Evolutionary conservation across 176 grass and related monocot species (phyloP), one percentile per base, ranked within the genome.

Genomic region (Oryza brachyantha): DNA sequence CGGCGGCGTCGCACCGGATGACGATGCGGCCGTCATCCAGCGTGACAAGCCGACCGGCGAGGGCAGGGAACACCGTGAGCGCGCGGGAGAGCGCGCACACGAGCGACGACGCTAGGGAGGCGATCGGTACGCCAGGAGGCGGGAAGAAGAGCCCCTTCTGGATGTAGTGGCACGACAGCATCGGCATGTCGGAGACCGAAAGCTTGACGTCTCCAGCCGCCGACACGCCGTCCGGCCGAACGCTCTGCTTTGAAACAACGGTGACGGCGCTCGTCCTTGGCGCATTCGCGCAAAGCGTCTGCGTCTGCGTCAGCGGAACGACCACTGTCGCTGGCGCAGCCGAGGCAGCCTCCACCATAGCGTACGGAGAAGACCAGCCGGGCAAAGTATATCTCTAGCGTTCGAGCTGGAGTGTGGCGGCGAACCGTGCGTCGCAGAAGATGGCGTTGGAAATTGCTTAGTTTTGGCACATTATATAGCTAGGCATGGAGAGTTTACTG

Each of bases 151-250:
- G 85, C 0, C 94, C 94, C 79, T 97, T 97, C 76, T 97, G 94
- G 68, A 97, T 97, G 73, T 94, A 97, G 72, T 97, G 91, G 91
- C 94, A 97, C 21, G 94, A 97, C 19, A 94, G 91, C 94, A 97
- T 97, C 35, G 94, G 94, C 43, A 97, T 88, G 87, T 97, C 94
- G 17, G 94, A 97, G 14, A 94, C 94, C 7, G 94, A 94, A 8
- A 94, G 94, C 72, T 75, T 89, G 32, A 97, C 86, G 55, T 94
- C 87, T 5, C 69, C 73, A 2, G 88, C 37, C 19, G 57, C 7
- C 37, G 82, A 68, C 4, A 61, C 59, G 13, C 14, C 29, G 21
- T 65, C 87, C 0, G 94, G 89, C 0, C 43, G 48, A 3, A 97
- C 82, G 19, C 68, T 71, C 57, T 79, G 70, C 39, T 86, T 94